Percentiles rank a stretch among this genome's conserved stretches.
Evolutionary conservation across 306 rosid species (phyloP).

Genomic region (Inga leiocalycina): DNA sequence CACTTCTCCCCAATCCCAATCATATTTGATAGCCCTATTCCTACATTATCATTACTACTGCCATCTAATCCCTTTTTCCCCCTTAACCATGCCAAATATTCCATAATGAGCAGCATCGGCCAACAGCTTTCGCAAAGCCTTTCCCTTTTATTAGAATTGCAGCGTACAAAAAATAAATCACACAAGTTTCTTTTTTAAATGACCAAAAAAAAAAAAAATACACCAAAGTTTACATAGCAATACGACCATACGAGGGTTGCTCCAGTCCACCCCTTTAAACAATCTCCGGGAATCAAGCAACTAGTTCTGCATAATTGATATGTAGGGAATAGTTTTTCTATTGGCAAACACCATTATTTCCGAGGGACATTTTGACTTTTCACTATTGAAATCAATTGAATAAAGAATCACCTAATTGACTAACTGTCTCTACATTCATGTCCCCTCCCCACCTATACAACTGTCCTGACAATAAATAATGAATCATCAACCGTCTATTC

Average conservation of each 20-base stretch:
- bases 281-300: not conserved
- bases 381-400: conserved; percentile 55
- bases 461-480: conserved; percentile 29
- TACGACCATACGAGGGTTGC: not conserved
- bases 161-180: not conserved
- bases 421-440: conserved; percentile 39
- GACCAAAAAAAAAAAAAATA: too few relatives aligned
- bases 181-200: not conserved
- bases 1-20: not conserved
- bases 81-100: not conserved
- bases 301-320: not conserved
- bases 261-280: not conserved
- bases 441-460: conserved; percentile 38
- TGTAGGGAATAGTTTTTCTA: not conserved
- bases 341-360: not conserved
- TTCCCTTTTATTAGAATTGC: too few relatives aligned
- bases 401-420: conserved; percentile 65
- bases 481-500: conserved; percentile 27
- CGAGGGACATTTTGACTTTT: conserved; percentile 9
- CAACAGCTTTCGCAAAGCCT: not conserved
- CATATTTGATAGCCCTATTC: not conserved
- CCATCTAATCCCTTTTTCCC: not conserved
- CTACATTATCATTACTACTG: not conserved
- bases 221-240: not conserved
- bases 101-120: not conserved